Percentiles rank a stretch among this genome's conserved stretches.
phyloP scores from a whole-genome alignment of 78 protist genomes.

The Salpingoeca rosetta region DNA sequence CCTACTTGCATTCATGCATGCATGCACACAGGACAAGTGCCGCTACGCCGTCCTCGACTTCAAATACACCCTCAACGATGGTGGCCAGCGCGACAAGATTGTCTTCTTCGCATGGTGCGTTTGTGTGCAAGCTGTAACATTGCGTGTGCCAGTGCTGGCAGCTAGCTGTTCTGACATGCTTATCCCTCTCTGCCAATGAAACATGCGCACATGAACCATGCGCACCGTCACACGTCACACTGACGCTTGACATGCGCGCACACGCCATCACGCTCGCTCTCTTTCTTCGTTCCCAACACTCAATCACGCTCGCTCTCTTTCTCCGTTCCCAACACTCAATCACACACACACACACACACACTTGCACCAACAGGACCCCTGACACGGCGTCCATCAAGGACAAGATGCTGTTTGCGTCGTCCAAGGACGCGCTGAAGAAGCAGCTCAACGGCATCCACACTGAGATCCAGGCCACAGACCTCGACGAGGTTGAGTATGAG shows the following conservation, averaged over 20 bases:
- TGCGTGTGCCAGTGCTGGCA: too few relatives aligned
- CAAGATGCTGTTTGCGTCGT: slow-evolving; percentile 82
- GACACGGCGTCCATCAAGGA: slow-evolving; percentile 58
- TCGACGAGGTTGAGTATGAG: slow-evolving; percentile 47
- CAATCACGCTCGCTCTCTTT: too few relatives aligned
- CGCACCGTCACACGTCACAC: too few relatives aligned
- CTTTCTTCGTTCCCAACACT: too few relatives aligned
- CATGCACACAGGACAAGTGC: slow-evolving; percentile 26
- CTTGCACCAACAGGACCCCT: slow-evolving; percentile 42
- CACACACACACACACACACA: not conserved
- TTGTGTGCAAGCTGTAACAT: too few relatives aligned
- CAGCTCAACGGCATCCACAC: slow-evolving; percentile 67
- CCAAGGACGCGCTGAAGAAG: slow-evolving; percentile 72
- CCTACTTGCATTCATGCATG: too few relatives aligned
- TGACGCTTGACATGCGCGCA: too few relatives aligned
- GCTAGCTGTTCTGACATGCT: too few relatives aligned
- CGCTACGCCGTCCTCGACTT: slow-evolving; percentile 64
- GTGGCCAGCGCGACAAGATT: slow-evolving; percentile 52
- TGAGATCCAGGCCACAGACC: slow-evolving; percentile 84
- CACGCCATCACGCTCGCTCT: too few relatives aligned
- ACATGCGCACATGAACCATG: too few relatives aligned
- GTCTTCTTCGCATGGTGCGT: slow-evolving; percentile 44
- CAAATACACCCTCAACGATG: slow-evolving; percentile 26
- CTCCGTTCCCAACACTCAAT: too few relatives aligned
- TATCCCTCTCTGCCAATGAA: too few relatives aligned